Percentiles rank a stretch among this genome's conserved stretches.
Evolutionary conservation across 441 rosid genomes (phyloP).

Genomic region (Erodium moschatum): DNA sequence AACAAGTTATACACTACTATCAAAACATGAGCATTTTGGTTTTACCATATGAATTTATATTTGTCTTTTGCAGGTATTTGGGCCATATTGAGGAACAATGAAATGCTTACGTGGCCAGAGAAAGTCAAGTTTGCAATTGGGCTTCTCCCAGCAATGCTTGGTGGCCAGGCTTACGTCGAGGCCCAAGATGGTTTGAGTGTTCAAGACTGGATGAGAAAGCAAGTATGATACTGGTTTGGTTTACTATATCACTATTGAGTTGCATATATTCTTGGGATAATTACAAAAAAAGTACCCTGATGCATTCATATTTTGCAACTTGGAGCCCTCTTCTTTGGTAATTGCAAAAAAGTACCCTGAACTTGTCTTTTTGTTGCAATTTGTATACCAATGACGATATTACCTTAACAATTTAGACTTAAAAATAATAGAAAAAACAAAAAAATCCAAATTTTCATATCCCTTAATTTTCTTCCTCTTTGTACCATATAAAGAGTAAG

Average conservation of each 20-base stretch:
- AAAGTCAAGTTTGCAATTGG: constrained; percentile 92
- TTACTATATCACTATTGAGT: neutral
- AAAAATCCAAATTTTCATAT: too few relatives aligned
- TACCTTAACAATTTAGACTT: too few relatives aligned
- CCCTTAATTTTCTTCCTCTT: too few relatives aligned
- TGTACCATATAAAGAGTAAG: too few relatives aligned
- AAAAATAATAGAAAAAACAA: too few relatives aligned
- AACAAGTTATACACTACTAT: constrained; percentile 17
- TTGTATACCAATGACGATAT: too few relatives aligned
- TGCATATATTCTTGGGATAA: neutral
- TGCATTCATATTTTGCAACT: too few relatives aligned
- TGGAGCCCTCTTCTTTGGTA: too few relatives aligned
- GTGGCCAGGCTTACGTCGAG: constrained; percentile 87
- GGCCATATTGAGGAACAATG: constrained; percentile 83
- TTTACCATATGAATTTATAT: neutral
- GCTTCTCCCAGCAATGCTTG: constrained; percentile 77
- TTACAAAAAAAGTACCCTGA: too few relatives aligned
- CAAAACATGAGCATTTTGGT: neutral
- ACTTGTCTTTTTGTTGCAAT: too few relatives aligned
- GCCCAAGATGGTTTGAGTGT: constrained; percentile 87
- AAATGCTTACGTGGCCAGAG: constrained; percentile 96
- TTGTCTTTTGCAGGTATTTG: constrained; percentile 50
- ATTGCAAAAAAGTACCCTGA: too few relatives aligned
- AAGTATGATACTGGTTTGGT: constrained; percentile 33
- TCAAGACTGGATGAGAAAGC: constrained; percentile 85